A percentile compares a stretch with the other conserved stretches of the same genome.
These are phyloP conservation scores for Dalechampia spathulata DNA, from an alignment of 441 rosid species.

Conservation along the genomic window DNA sequence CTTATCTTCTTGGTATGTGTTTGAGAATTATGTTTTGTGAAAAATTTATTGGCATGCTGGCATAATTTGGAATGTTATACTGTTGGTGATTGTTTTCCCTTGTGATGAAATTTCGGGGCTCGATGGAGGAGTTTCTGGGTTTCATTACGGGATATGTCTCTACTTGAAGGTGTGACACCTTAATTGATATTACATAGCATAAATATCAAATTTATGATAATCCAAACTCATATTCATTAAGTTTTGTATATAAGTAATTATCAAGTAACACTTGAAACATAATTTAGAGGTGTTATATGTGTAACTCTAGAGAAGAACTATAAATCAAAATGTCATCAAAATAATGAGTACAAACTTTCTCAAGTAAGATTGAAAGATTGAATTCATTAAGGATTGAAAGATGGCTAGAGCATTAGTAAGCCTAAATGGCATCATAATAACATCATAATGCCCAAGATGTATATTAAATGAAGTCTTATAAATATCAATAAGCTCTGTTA, in stretches of 20 bases:
- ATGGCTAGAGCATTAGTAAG: not conserved
- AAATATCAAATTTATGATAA: not conserved
- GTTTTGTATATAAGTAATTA: not conserved
- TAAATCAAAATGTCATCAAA: not conserved
- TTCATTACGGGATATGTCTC: no score
- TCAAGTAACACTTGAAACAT: not conserved
- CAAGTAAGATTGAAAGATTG: not conserved
- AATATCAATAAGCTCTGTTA: no score
- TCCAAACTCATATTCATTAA: not conserved
- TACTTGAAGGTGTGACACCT: no score
- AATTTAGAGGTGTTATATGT: not conserved
- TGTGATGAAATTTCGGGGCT: no score
- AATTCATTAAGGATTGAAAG: not conserved
- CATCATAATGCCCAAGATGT: no score
- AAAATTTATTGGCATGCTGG: no score
- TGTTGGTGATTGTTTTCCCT: no score
- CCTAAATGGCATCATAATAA: not conserved
- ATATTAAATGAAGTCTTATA: no score
- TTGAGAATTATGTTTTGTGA: no score
- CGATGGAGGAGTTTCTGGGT: no score
- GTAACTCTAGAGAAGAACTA: not conserved
- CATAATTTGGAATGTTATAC: no score
- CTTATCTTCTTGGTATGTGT: no score
- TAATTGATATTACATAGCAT: not conserved
- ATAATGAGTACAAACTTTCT: not conserved